Evolutionary conservation across 495 filamentous ascomycete genomes (phyloP).

Genomic region (Apodospora peruviana): DNA sequence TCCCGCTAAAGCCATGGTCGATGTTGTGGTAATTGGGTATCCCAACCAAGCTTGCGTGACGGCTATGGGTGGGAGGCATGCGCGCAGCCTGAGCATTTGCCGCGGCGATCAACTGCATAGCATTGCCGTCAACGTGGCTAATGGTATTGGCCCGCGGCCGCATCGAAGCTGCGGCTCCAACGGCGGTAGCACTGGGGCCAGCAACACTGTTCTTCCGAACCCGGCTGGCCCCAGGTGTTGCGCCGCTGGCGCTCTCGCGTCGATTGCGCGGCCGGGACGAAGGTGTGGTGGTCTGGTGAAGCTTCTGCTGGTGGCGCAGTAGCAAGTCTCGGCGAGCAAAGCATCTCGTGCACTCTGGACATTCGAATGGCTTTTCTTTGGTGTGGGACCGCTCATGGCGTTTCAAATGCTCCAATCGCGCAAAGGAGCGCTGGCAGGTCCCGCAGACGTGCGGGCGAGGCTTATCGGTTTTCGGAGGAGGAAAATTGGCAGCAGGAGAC

Average conservation of each 20-base stretch:
- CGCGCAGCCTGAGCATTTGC: conserved; percentile 43
- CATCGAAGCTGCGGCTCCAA: conserved; percentile 53
- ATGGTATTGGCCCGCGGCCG: conserved; percentile 94
- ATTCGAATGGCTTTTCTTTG: conserved; percentile 99
- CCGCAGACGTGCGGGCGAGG: conserved; percentile 90
- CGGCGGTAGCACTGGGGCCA: conserved; percentile 40
- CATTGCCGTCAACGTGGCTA: conserved; percentile 79
- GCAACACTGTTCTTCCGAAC: conserved; percentile 91
- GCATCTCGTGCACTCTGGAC: conserved; percentile 89
- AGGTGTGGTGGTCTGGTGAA: conserved; percentile 92
- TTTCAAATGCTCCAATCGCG: conserved; percentile 93
- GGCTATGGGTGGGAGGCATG: conserved; percentile 50
- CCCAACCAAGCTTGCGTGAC: conserved; percentile 62
- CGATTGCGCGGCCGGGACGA: conserved; percentile 82
- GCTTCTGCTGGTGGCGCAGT: conserved; percentile 94
- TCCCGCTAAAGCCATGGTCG: conserved; percentile 56
- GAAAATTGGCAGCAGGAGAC: conserved; percentile 43
- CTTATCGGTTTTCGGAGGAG: conserved; percentile 93
- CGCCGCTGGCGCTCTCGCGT: conserved; percentile 80
- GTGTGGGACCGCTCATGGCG: conserved; percentile 97
- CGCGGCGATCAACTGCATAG: conserved; percentile 66
- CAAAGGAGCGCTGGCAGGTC: conserved; percentile 90
- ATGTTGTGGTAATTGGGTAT: conserved; percentile 53
- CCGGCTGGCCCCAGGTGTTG: conserved; percentile 58
- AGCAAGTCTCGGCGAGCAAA: conserved; percentile 93